Evolutionary conservation across 2,329 filamentous ascomycete genomes (phyloP), one percentile per base, ranked within the genome.

Genomic region (Xylaria polymorpha): DNA sequence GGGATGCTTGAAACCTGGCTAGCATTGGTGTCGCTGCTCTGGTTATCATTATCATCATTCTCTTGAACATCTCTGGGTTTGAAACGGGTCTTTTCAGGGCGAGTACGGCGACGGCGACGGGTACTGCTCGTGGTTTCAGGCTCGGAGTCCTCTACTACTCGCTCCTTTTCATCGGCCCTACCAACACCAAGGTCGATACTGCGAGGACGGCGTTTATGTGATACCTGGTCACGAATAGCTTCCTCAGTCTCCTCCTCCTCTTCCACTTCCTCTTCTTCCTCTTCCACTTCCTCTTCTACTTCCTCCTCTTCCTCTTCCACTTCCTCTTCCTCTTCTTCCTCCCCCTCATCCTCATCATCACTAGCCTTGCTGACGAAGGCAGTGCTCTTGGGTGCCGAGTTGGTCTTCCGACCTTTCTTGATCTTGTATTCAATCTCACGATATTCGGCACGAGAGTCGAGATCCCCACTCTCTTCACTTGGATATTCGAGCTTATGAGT

Each of bases 11-110:
- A 71, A 5, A 73, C 77, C 9, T 75, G 70, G 22, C 77, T 78
- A 10, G 77, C 77, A 66, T 78, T 77, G 8, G 77, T 79, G 57
- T 79, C 74, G 20, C 77, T 78, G 68, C 77, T 78, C 25, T 71
- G 44, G 8, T 73, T 69, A 4, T 72, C 70, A 7, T 72, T 69
- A 7, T 48, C 61, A 5, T 64, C 69, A 18, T 62, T 66, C 15
- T 29, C 35, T 51, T 18, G 20, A 7, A 53, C 10, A 32, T 57
- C 14, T 32, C 35, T n/a, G 32, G 55, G n/a, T 35, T 72, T 53
- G 37, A 58, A 20, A 41, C 48, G 61, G 12, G 22, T 22, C 7
- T 22, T 25, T 32, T 51, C 22, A 39, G 57, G 48, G n/a, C 57
- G 53, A 37, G 44, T 25, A 41, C 43, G 44, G 18, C 61, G 56